Base-by-base conservation (phyloP, 1,284 basidiomycete genomes). In the Heterobasidion occidentale region DNA sequence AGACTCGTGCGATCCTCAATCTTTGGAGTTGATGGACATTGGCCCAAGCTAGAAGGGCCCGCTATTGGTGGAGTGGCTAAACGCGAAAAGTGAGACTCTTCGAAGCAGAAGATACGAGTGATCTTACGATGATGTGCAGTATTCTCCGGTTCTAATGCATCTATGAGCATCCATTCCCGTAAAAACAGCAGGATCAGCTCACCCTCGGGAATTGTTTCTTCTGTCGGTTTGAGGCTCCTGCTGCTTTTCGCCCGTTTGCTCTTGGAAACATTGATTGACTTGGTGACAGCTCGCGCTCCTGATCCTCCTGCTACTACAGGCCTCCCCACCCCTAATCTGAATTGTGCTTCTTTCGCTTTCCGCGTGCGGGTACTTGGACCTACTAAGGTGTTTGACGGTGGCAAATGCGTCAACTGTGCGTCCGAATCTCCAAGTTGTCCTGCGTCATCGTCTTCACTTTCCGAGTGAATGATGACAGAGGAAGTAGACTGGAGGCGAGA, bases 331-430 rank as follows among this genome's bases (percentile, higher is more conserved):
- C 88, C 88, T 20, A 90, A 73, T 59, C 75, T 75, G 52, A 76
- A 79, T 65, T 89, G 88, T 5, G 80, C 77, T 53, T 87, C 84
- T 66, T 84, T 87, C 4, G 85, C 83, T 64, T 88, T 88, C 58
- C 84, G 76, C 19, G 78, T 79, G 12, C 83, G 78, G 14, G 67
- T 66, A 15, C 64, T 52, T 44, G 73, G 66, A 11, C 60, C 61
- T 9, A 69, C 69, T n/a, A 71, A 66, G 4, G 71, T 65, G 46
- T 27, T 27, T 27, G 27, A 6, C 27, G 63, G 53, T 27, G 50
- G 50, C 8, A 38, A n/a, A 35, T 58, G 53, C 17, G 54, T 51
- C 7, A 61, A 58, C 19, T 54, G 58, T 3, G 62, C 53, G 20
- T 59, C 62, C 8, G 58, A 46, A 17, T 56, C 47, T 46, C 51